Base-by-base conservation (phyloP, 345 rosid species). In the Gossypium sturtianum region DNA sequence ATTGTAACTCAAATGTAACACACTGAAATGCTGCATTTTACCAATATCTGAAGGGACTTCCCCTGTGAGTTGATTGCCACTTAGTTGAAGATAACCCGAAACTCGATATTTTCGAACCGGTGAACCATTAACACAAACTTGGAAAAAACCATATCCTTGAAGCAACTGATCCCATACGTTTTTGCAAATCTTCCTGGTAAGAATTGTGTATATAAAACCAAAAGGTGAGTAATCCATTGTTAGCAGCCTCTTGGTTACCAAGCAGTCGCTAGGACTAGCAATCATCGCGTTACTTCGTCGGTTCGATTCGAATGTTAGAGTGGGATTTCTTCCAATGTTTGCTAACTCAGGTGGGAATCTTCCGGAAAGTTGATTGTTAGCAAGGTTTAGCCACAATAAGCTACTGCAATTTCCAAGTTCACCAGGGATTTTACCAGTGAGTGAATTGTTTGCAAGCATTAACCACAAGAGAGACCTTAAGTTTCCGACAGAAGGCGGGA, bases 161-260 rank as follows among this genome's bases (percentile, higher is more conserved):
- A 93, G 91, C 59, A 93, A 74, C 65, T 78, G 82, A 47, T 90
- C 85, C 98, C 98, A 93, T 67, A 88, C 17, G 82, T 82, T 87
- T 66, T 84, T 80, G 77, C 98, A 93, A 72, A 75, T 90, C 83
- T 86, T 90, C 71, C 91, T 83, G 0, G 88, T 84, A 29, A 88
- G 89, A 57, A 90, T 79, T 7, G 77, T 73, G 44, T 89, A 89
- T 9, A 82, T 89, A 65, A 90, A 93, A 71, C 58, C 90, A 81
- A 93, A 93, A 12, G 98, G 98, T 41, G 90, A 89, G 75, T 90
- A 89, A 73, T 91, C 89, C 12, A 90, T 96, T 19, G 94, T 96
- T 74, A 93, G 90, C 97, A 96, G 90, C 83, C 98, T 89, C 81
- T 0, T 82, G 91, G 92, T 91, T 3, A 85, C 78, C 73, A 82